These are phyloP conservation scores for Aleurites moluccanus DNA, from an alignment of 441 rosid species.

Conservation along the genomic window DNA sequence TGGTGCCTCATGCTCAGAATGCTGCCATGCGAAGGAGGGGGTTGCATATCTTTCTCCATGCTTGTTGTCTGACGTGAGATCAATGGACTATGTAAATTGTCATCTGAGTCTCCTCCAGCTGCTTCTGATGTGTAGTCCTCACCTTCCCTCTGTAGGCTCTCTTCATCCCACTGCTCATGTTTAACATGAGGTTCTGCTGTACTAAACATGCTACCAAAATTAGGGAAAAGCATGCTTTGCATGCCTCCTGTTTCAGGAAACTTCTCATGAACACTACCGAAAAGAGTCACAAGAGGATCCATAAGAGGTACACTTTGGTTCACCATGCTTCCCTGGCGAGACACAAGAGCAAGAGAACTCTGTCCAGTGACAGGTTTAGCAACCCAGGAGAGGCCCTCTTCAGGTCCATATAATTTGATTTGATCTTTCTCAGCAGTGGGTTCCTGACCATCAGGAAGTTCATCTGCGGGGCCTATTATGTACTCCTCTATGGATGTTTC, in stretches of 20 bases:
- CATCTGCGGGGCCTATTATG: constrained; percentile 52
- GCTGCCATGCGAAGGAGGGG: constrained; percentile 51
- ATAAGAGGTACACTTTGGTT: constrained; percentile 53
- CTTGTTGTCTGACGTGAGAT: constrained; percentile 89
- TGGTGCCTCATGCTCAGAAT: constrained; percentile 57
- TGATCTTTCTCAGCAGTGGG: constrained; percentile 47
- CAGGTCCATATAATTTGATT: constrained; percentile 70
- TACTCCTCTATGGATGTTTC: constrained; percentile 69
- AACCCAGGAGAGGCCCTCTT: constrained; percentile 79
- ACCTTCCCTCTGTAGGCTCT: constrained; percentile 62
- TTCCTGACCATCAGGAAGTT: constrained; percentile 37
- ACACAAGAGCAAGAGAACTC: constrained; percentile 55
- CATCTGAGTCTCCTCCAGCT: constrained; percentile 75
- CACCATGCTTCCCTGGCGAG: constrained; percentile 76
- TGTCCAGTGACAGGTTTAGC: constrained; percentile 75
- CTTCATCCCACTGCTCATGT: constrained; percentile 89
- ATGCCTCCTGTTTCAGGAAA: constrained; percentile 76
- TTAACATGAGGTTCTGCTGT: constrained; percentile 65
- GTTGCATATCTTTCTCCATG: constrained; percentile 66
- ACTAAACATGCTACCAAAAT: constrained; percentile 95
- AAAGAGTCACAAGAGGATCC: constrained; percentile 94
- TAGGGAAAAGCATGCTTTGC: constrained; percentile 86
- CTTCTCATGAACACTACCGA: constrained; percentile 96
- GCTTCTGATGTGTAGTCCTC: constrained; percentile 68
- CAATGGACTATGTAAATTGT: constrained; percentile 81